Evolutionary conservation across 495 filamentous ascomycete genomes (phyloP).

Genomic region (Neurospora sp.): DNA sequence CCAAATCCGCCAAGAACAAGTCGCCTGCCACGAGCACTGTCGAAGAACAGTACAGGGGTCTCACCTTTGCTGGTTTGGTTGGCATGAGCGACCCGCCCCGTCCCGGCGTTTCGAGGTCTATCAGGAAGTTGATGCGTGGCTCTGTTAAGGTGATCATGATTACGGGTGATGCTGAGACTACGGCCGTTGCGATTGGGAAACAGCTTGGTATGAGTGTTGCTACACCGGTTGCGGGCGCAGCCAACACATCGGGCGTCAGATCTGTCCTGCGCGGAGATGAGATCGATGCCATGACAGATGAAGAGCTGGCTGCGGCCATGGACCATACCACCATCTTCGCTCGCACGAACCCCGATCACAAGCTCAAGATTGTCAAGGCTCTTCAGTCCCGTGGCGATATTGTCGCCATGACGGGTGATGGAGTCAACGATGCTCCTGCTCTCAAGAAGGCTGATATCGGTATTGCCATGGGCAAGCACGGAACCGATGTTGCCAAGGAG

Average conservation of each 20-base stretch:
- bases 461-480: conserved; percentile 90
- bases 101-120: conserved; percentile 78
- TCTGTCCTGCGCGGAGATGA: conserved; percentile 82
- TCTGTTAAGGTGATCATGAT: conserved; percentile 98
- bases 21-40: conserved; percentile 35
- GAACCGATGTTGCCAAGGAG: conserved; percentile 97
- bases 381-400: conserved; percentile 91
- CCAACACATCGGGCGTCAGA: conserved; percentile 40
- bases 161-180: conserved; percentile 90
- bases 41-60: conserved; percentile 68
- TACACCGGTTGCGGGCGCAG: conserved; percentile 32
- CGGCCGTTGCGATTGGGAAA: conserved; percentile 83
- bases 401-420: conserved; percentile 97
- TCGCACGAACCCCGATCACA: conserved; percentile 92
- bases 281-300: conserved; percentile 78
- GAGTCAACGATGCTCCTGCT: conserved; percentile 94
- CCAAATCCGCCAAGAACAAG: conserved; percentile 28
- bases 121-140: conserved; percentile 82
- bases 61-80: conserved; percentile 84
- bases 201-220: conserved; percentile 82
- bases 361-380: conserved; percentile 89
- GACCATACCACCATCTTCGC: conserved; percentile 86
- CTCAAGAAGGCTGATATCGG: conserved; percentile 97
- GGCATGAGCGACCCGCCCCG: conserved; percentile 97
- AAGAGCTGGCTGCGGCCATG: conserved; percentile 74